Conservation (phyloP, 495 filamentous ascomycete species). For the Jackrogersella minutella region DNA sequence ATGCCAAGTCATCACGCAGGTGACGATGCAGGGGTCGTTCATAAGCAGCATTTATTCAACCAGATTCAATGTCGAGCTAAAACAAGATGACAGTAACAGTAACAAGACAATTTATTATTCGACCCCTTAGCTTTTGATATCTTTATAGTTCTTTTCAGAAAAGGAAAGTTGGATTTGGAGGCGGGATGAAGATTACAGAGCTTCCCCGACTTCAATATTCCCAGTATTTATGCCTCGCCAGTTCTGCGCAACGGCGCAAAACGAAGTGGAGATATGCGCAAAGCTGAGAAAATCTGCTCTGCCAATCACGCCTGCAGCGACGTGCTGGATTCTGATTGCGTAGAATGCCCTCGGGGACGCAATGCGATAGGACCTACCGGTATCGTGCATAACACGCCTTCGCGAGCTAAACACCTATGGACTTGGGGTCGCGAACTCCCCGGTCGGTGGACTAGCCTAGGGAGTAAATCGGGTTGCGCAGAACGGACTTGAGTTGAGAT, state of each 20-base stretch:
- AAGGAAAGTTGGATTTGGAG: constrained; percentile 10
- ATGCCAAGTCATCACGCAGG: constrained; percentile 42
- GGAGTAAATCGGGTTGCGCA: background rate
- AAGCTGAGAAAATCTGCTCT: constrained; percentile 23
- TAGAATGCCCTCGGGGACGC: constrained; percentile 25
- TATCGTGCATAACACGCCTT: constrained; percentile 26
- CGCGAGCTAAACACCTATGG: constrained; percentile 13
- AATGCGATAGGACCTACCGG: constrained; percentile 12
- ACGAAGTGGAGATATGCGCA: constrained; percentile 41
- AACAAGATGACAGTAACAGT: background rate
- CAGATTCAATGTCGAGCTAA: background rate
- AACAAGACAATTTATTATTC: background rate
- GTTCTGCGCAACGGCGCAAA: constrained; percentile 46
- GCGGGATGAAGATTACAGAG: constrained; percentile 4
- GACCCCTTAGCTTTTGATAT: background rate
- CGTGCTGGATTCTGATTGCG: constrained; percentile 37
- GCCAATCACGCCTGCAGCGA: constrained; percentile 35
- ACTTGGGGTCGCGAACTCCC: constrained; percentile 13
- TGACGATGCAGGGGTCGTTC: constrained; percentile 22
- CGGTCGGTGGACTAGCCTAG: background rate
- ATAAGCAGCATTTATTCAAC: constrained; percentile 38
- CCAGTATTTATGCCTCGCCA: constrained; percentile 37
- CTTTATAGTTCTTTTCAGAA: constrained; percentile 2
- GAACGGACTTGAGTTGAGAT: constrained; percentile 1
- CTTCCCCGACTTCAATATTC: background rate